These are phyloP conservation scores for Scytalidium sp. DNA, from an alignment of 2,329 filamentous ascomycete genomes.

Conservation along the genomic window DNA sequence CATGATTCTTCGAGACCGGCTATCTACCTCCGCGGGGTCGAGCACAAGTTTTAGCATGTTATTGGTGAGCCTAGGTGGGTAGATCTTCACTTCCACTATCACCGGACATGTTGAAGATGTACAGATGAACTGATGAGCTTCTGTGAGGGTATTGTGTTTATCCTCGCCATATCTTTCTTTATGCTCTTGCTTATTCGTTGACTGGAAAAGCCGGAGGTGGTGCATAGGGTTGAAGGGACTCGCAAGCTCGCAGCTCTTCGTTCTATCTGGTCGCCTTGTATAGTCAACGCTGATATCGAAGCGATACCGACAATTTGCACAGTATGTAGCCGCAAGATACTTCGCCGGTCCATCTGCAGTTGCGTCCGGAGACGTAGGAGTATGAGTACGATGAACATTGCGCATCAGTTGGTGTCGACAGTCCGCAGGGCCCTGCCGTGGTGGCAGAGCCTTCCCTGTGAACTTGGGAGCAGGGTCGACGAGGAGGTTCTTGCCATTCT, in stretches of 20 bases:
- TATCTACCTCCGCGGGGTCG: conserved; percentile 47
- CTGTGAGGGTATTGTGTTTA: conserved; percentile 25
- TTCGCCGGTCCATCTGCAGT: conserved; percentile 34
- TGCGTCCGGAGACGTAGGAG: conserved; percentile 34
- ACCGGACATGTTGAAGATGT: conserved; percentile 55
- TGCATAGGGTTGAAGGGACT: conserved; percentile 54
- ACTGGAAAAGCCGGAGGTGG: conserved; percentile 48
- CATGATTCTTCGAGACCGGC: conserved; percentile 51
- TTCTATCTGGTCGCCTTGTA: conserved; percentile 32
- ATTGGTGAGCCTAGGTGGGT: conserved; percentile 47
- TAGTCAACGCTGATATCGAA: conserved; percentile 56
- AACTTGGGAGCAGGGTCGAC: conserved; percentile 54
- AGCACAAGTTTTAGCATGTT: conserved; percentile 49
- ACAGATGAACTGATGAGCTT: conserved; percentile 54
- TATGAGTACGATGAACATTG: conserved; percentile 52
- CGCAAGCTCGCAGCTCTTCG: conserved; percentile 22
- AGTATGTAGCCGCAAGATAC: conserved; percentile 59
- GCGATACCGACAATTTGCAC: conserved; percentile 59
- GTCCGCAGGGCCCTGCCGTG: conserved; percentile 33
- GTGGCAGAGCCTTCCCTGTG: conserved; percentile 20
- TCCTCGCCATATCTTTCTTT: conserved; percentile 21
- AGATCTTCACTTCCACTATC: conserved; percentile 48
- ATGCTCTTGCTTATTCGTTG: conserved; percentile 31
- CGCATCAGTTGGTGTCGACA: conserved; percentile 59
- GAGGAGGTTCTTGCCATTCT: conserved; percentile 44